A percentile compares a stretch with the other conserved stretches of the same genome.
phyloP scores from a whole-genome alignment of 2,329 filamentous ascomycete species.

The Alternaria angustiovoidea region DNA sequence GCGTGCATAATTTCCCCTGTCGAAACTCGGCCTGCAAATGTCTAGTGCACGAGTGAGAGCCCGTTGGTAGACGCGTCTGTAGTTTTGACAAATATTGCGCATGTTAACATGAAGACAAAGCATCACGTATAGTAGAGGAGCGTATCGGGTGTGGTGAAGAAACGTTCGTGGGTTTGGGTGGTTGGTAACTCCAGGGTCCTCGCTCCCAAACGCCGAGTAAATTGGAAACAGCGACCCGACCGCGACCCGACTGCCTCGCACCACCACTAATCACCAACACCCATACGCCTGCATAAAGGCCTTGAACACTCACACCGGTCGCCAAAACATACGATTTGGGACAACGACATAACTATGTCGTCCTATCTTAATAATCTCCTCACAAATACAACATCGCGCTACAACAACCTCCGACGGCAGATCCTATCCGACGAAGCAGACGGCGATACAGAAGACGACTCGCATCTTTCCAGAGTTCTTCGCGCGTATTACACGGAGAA shows the following conservation, averaged over 20 bases:
- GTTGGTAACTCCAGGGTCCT: conserved; percentile 1
- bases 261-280: conserved; percentile 13
- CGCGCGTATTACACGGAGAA: conserved; percentile 94
- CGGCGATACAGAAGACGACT: conserved; percentile 78
- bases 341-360: conserved; percentile 52
- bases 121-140: not conserved
- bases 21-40: not conserved
- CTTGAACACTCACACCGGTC: not conserved
- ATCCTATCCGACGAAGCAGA: conserved; percentile 70
- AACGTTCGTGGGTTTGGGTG: conserved; percentile 1
- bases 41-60: not conserved
- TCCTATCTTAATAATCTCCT: conserved; percentile 81
- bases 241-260: conserved; percentile 3
- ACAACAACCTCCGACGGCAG: conserved; percentile 67
- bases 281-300: conserved; percentile 5
- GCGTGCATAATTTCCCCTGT: not conserved
- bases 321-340: not conserved
- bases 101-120: not conserved
- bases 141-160: not conserved
- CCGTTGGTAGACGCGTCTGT: not conserved
- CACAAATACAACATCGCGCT: conserved; percentile 64
- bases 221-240: conserved; percentile 23
- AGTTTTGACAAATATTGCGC: not conserved
- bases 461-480: conserved; percentile 91
- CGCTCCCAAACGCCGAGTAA: conserved; percentile 23